phyloP scores from a whole-genome alignment of 2,329 filamentous ascomycete species.

The Zymoseptoria crescenta region DNA sequence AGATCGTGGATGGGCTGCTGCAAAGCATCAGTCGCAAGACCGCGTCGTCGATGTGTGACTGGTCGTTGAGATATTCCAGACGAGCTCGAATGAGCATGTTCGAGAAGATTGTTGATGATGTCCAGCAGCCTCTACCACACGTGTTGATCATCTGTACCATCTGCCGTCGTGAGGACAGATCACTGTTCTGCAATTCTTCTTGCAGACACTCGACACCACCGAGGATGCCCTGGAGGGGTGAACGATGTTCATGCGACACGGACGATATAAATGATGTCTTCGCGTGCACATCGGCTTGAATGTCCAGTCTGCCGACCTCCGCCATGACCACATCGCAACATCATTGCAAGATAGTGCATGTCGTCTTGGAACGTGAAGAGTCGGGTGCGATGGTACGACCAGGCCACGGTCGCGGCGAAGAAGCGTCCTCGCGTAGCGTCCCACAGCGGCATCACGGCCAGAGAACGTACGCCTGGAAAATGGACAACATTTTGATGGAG shows the following conservation, averaged over 20 bases:
- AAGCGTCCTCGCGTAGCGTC: slow-evolving; percentile 13
- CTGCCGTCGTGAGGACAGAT: slow-evolving; percentile 36
- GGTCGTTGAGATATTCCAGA: not conserved
- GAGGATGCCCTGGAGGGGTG: slow-evolving; percentile 40
- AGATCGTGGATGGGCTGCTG: slow-evolving; percentile 5
- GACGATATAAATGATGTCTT: slow-evolving; percentile 47
- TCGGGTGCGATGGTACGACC: slow-evolving; percentile 37
- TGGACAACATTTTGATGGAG: not conserved
- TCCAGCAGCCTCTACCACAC: slow-evolving; percentile 43
- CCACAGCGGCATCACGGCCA: slow-evolving; percentile 9
- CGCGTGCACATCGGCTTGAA: slow-evolving; percentile 35
- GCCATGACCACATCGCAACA: slow-evolving; percentile 37
- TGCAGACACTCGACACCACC: slow-evolving; percentile 44
- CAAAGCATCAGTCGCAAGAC: no score
- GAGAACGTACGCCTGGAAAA: slow-evolving; percentile 7
- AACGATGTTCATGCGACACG: slow-evolving; percentile 46
- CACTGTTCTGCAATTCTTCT: slow-evolving; percentile 38
- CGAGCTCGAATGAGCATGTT: slow-evolving; percentile 17
- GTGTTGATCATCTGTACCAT: slow-evolving; percentile 42
- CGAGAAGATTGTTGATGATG: slow-evolving; percentile 38
- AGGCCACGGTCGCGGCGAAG: slow-evolving; percentile 28
- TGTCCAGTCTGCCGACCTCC: slow-evolving; percentile 33
- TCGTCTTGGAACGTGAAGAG: slow-evolving; percentile 33
- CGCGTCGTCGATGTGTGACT: not conserved
- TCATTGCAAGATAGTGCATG: slow-evolving; percentile 30